Conservation (phyloP, 2,329 filamentous ascomycete species). For the Lachnellula subtilissima region DNA sequence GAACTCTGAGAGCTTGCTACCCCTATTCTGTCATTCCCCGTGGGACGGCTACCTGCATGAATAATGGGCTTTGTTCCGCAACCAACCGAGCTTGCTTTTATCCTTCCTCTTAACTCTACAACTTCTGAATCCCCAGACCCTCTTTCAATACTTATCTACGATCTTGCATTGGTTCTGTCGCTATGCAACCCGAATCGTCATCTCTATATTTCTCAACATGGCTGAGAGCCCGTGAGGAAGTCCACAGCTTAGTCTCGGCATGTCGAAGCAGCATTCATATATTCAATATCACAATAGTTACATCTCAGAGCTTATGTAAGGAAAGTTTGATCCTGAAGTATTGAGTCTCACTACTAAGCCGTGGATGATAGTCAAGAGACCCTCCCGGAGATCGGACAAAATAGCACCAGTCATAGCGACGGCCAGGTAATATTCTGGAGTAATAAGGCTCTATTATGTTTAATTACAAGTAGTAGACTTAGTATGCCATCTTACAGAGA, state of each 20-base stretch:
- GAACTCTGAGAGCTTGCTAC: not conserved
- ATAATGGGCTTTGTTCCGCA: constrained; percentile 13
- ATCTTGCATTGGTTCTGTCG: not conserved
- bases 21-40: not conserved
- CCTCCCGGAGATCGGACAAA: not conserved
- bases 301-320: not conserved
- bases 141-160: not conserved
- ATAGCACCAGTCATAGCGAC: not conserved
- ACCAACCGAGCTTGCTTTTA: not conserved
- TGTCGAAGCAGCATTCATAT: not conserved
- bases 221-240: too few species aligned
- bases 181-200: too few species aligned
- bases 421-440: not conserved
- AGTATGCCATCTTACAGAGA: not conserved
- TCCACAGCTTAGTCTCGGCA: too few species aligned
- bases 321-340: not conserved
- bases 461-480: constrained; percentile 9
- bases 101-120: not conserved
- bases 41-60: constrained; percentile 17
- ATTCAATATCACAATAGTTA: not conserved
- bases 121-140: too few species aligned
- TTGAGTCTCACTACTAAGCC: not conserved
- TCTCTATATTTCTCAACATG: too few species aligned
- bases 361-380: not conserved
- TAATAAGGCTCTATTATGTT: not conserved